A percentile compares a stretch with the other conserved stretches of the same genome.
These are phyloP conservation scores for Begonia peltatifolia DNA, from an alignment of 306 rosid genomes.

Conservation along the genomic window DNA sequence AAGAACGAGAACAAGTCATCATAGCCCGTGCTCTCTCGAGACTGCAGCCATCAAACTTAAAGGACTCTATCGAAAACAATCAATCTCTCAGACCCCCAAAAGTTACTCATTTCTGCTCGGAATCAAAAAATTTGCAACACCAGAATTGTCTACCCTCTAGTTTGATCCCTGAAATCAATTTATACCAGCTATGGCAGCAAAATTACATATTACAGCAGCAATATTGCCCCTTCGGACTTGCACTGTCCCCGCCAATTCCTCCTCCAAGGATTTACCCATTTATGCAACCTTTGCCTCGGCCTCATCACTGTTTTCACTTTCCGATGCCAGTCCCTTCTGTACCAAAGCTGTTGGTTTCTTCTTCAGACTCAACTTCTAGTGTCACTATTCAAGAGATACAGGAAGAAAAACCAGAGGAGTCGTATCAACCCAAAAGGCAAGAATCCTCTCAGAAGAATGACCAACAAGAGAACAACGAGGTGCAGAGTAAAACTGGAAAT, in stretches of 20 bases:
- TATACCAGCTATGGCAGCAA: slow-evolving; percentile 71
- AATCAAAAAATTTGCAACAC: slow-evolving; percentile 24
- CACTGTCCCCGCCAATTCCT: slow-evolving; percentile 37
- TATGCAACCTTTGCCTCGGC: slow-evolving; percentile 49
- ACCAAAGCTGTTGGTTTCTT: slow-evolving; percentile 31
- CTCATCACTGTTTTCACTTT: slow-evolving; percentile 37
- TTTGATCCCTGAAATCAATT: slow-evolving; percentile 35
- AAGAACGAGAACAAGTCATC: slow-evolving; percentile 58
- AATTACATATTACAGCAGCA: slow-evolving; percentile 51
- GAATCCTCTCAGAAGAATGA: slow-evolving; percentile 23
- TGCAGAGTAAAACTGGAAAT: slow-evolving; percentile 19
- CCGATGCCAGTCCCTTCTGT: slow-evolving; percentile 24
- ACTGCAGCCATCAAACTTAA: slow-evolving; percentile 24
- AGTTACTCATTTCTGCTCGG: slow-evolving; percentile 11
- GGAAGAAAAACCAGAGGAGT: slow-evolving; percentile 42
- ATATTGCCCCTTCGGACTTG: slow-evolving; percentile 29
- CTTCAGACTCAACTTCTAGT: slow-evolving; percentile 34
- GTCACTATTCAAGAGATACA: slow-evolving; percentile 71
- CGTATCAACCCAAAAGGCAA: slow-evolving; percentile 20
- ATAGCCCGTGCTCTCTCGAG: slow-evolving; percentile 48
- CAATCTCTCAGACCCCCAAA: slow-evolving; percentile 17
- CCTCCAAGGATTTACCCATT: slow-evolving; percentile 42
- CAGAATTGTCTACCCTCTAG: slow-evolving; percentile 34
- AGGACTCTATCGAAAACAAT: slow-evolving; percentile 17
- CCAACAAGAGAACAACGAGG: slow-evolving; percentile 20